Evolutionary conservation across 2,329 filamentous ascomycete genomes (phyloP), one percentile per base, ranked within the genome.

Genomic region (Colletotrichum cereale): DNA sequence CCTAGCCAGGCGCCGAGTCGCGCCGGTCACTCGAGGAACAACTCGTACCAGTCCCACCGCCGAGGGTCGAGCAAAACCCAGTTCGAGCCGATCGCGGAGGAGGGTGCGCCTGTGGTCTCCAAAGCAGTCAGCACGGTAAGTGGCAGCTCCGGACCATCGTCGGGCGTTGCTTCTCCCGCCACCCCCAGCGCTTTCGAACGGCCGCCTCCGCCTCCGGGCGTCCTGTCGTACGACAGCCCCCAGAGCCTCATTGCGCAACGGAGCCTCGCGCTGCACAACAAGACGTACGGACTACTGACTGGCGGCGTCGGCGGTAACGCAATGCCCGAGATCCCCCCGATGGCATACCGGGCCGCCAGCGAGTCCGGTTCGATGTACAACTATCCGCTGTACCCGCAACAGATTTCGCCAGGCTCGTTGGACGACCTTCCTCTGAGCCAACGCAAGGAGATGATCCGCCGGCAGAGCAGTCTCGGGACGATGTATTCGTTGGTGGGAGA

Each of bases 371-470:
- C 83, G 6, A 62, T 85, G 12, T 74, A 81, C 73, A 81, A 83
- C 73, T 80, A 83, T 66, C 73, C 79, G 18, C 76, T 78, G 67
- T 78, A 80, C 62, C 29, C 42, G 36, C 53, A 31, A 8, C 65
- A 62, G 5, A 44, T 57, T 34, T 40, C 34, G 16, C 36, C 50
- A 29, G 67, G n/a, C 24, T 72, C 73, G 2, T 83, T 86, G 1
- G 93, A 95, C 72, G 89, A 95, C 67, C 85, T 96, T 74, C 91
- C 93, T 0, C 85, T 96, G 24, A 92, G 89, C 52, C 89, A 92
- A 75, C 90, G 93, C 53, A 87, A 87, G 66, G 82, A 88, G 56
- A 80, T 92, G 36, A 89, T 93, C 66, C 88, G 67, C 12, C 73
- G 88, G 40, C 86, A 88, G 52, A 85, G 79, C 73, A 87, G 84